Evolutionary conservation across 1,284 basidiomycete species (phyloP), one percentile per base, ranked within the genome.

Genomic region (Apiotrichum sp.): DNA sequence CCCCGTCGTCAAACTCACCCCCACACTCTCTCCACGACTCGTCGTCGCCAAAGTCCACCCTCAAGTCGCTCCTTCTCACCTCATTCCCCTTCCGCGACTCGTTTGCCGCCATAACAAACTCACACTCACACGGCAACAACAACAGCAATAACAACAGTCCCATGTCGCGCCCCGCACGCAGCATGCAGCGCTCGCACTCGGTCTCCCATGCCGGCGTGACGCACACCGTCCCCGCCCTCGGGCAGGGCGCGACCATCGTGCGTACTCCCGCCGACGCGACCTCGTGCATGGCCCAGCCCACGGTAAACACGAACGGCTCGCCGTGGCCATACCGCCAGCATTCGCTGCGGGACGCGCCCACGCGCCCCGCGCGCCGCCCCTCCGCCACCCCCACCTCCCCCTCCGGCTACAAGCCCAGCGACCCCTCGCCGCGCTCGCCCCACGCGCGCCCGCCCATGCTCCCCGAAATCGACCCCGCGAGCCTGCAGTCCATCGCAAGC

Each of bases 251-350:
- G 0, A 56, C 55, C 8, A 59, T 70, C 14, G 68, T 70, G 8
- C 57, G 66, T 13, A 68, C 63, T 2, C 68, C 68, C 6, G 50
- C 58, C 22, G 68, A 70, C 33, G 68, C 68, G 10, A 53, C 61
- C 10, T 45, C 50, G 41, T 62, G 57, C 14, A 63, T 69, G 59
- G 58, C 54, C 7, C 54, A 59, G 42, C 49, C 57, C 0, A 48
- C 45, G 10, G 4, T 38, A 6, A 39, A 13, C 41, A 13, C 10
- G 4, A 35, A 13, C 34, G 22, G 42, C 42, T 9, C 39, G 22
- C 34, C 42, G 33, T 48, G 36, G 44, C 49, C 49, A 14, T 32
- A 6, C n/a, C 55, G 58, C 47, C 47, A 55, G 40, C 32, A 47
- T 14, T 53, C 50, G 8, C 53, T 61, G 9, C 55, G 56, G 11